Evolutionary conservation across 495 filamentous ascomycete species (phyloP).

Genomic region (Neurospora intermedia): DNA sequence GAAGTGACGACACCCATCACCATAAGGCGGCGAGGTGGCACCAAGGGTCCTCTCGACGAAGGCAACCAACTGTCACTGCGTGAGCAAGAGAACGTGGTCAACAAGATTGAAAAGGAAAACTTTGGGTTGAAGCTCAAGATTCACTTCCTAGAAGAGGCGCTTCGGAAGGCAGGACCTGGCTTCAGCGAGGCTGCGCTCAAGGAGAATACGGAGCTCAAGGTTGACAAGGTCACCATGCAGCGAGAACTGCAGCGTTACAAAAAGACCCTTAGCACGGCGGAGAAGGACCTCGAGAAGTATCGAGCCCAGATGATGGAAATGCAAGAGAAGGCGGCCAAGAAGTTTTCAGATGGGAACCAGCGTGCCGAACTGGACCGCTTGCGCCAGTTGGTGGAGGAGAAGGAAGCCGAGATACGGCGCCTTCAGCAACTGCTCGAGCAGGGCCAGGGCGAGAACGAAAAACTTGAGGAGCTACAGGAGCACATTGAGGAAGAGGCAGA

Average conservation of each 20-base stretch:
- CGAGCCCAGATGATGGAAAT: slow-evolving; percentile 67
- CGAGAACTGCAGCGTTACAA: slow-evolving; percentile 73
- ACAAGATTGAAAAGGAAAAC: slow-evolving; percentile 89
- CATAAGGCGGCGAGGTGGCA: slow-evolving; percentile 45
- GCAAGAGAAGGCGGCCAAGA: slow-evolving; percentile 65
- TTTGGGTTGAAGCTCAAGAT: slow-evolving; percentile 73
- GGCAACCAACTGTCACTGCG: slow-evolving; percentile 84
- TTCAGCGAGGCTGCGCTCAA: slow-evolving; percentile 78
- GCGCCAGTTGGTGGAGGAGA: slow-evolving; percentile 38
- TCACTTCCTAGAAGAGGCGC: slow-evolving; percentile 66
- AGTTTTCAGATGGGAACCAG: slow-evolving; percentile 53
- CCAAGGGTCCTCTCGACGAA: slow-evolving; percentile 54
- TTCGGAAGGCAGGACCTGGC: slow-evolving; percentile 75
- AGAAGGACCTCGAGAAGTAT: slow-evolving; percentile 70
- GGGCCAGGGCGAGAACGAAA: slow-evolving; percentile 25
- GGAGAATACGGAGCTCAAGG: slow-evolving; percentile 93
- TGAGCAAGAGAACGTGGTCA: slow-evolving; percentile 91
- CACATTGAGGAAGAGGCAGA: slow-evolving; percentile 44
- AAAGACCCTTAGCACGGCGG: slow-evolving; percentile 65
- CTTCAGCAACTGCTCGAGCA: slow-evolving; percentile 42
- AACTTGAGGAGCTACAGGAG: slow-evolving; percentile 43
- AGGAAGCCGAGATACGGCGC: slow-evolving; percentile 44
- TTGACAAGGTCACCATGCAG: slow-evolving; percentile 77
- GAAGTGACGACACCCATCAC: slow-evolving; percentile 69
- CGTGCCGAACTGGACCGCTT: slow-evolving; percentile 49